phyloP scores from a whole-genome alignment of 768 basidiomycete genomes.

The Plicaturopsis crispa region DNA sequence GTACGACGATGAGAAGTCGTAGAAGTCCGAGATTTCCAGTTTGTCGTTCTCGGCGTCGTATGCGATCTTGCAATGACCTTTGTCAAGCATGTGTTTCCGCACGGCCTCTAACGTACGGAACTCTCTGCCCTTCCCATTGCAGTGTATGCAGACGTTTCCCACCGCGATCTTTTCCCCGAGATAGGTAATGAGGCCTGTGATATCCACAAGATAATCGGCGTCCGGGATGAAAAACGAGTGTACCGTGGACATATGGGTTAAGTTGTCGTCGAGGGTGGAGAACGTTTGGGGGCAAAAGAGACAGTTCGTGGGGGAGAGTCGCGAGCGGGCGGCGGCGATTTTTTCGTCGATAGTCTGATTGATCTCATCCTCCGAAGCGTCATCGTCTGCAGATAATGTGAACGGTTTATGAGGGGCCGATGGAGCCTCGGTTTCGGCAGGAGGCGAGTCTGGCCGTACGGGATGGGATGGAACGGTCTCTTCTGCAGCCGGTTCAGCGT shows the following conservation, averaged over 20 bases:
- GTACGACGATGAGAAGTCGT: slow-evolving; percentile 85
- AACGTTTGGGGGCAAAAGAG: slow-evolving; percentile 72
- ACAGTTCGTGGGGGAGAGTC: slow-evolving; percentile 59
- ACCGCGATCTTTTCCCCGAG: slow-evolving; percentile 91
- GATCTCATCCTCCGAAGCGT: slow-evolving; percentile 37
- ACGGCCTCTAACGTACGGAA: slow-evolving; percentile 84
- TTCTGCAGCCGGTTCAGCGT: slow-evolving; percentile 12
- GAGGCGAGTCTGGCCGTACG: no score
- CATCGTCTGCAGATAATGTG: slow-evolving; percentile 21
- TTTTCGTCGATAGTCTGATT: slow-evolving; percentile 62
- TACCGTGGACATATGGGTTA: slow-evolving; percentile 76
- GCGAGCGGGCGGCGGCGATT: slow-evolving; percentile 63
- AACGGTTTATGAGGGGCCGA: slow-evolving; percentile 4
- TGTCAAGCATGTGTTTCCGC: slow-evolving; percentile 93
- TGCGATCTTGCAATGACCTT: slow-evolving; percentile 92
- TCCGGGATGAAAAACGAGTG: slow-evolving; percentile 99
- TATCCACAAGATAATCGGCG: slow-evolving; percentile 80
- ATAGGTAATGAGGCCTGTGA: slow-evolving; percentile 73
- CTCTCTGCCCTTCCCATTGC: slow-evolving; percentile 75
- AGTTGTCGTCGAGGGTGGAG: slow-evolving; percentile 51
- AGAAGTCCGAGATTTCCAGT: slow-evolving; percentile 86
- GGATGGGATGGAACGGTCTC: slow-evolving; percentile 7
- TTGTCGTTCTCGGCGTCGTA: slow-evolving; percentile 78
- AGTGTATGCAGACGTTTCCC: slow-evolving; percentile 90
- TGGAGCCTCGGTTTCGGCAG: slow-evolving; percentile 3